Percentiles rank a stretch among this genome's conserved stretches.
These are phyloP conservation scores for Talaromyces proteolyticus DNA, from an alignment of 495 filamentous ascomycete species.

Conservation along the genomic window DNA sequence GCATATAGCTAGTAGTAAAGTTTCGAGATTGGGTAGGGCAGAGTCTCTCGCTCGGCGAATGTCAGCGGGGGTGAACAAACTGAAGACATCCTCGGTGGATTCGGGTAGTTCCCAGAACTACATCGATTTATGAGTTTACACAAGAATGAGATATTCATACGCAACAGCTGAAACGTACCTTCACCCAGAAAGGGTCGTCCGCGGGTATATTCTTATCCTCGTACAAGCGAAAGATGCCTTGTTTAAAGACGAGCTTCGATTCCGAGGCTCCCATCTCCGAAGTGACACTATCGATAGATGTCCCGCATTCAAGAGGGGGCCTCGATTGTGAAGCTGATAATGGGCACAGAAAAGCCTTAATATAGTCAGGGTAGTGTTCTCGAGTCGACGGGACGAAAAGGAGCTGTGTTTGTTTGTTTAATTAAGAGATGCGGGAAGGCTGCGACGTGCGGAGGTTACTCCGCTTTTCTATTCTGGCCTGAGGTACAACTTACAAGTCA, in stretches of 20 bases:
- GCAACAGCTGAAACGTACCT: slow-evolving; percentile 49
- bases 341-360: too few species aligned
- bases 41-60: slow-evolving; percentile 86
- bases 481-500: too few species aligned
- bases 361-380: too few species aligned
- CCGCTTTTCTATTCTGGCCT: not conserved
- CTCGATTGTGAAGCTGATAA: too few species aligned
- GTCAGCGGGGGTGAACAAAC: slow-evolving; percentile 88
- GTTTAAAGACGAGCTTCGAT: slow-evolving; percentile 98
- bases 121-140: too few species aligned
- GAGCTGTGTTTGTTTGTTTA: too few species aligned
- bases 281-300: slow-evolving; percentile 1
- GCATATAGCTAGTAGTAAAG: slow-evolving; percentile 74
- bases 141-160: too few species aligned
- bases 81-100: slow-evolving; percentile 93
- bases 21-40: slow-evolving; percentile 86
- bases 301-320: not conserved
- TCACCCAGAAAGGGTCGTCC: slow-evolving; percentile 89
- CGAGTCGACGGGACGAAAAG: too few species aligned
- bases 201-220: slow-evolving; percentile 84
- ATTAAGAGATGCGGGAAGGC: slow-evolving; percentile 1
- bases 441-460: not conserved
- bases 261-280: slow-evolving; percentile 89
- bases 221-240: slow-evolving; percentile 95
- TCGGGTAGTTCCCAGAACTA: slow-evolving; percentile 99